Evolutionary conservation across 2,329 filamentous ascomycete genomes (phyloP).

Genomic region (Apiospora kogelbergensis): DNA sequence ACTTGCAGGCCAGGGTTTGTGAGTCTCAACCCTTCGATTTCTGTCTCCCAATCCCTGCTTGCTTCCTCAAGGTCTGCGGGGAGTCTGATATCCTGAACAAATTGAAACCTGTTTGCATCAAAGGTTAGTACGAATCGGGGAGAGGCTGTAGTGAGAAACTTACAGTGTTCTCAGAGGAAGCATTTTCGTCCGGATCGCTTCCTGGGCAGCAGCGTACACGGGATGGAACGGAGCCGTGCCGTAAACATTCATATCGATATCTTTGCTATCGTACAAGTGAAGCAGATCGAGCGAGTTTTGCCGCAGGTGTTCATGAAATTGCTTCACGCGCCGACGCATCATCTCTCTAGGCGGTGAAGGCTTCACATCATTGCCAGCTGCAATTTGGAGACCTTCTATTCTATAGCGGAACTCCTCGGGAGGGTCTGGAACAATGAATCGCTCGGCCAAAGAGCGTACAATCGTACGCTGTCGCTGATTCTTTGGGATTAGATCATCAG

Average conservation of each 20-base stretch:
- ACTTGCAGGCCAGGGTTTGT: slow-evolving; percentile 21
- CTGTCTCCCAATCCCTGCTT: slow-evolving; percentile 23
- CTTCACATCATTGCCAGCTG: not conserved
- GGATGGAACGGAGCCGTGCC: slow-evolving; percentile 16
- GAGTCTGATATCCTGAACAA: slow-evolving; percentile 11
- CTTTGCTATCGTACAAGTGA: not conserved
- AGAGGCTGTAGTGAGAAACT: slow-evolving; percentile 15
- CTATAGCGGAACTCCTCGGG: slow-evolving; percentile 13
- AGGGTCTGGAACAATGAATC: slow-evolving; percentile 26
- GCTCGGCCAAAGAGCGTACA: slow-evolving; percentile 18
- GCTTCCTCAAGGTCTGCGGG: slow-evolving; percentile 17
- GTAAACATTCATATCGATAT: slow-evolving; percentile 9
- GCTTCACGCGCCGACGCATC: slow-evolving; percentile 3
- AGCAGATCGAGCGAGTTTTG: not conserved
- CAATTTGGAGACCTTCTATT: slow-evolving; percentile 7
- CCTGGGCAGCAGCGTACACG: slow-evolving; percentile 11
- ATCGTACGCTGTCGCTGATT: slow-evolving; percentile 13
- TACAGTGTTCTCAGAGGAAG: slow-evolving; percentile 24
- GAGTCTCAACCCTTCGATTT: slow-evolving; percentile 24
- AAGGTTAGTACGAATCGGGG: not conserved
- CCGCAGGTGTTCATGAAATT: slow-evolving; percentile 4
- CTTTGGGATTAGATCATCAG: not conserved
- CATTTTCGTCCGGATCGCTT: slow-evolving; percentile 12
- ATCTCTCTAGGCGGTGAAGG: slow-evolving; percentile 1
- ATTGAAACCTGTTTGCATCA: slow-evolving; percentile 9